phyloP scores from a whole-genome alignment of 2,329 filamentous ascomycete genomes.

The Raffaelea deltoideospora region DNA sequence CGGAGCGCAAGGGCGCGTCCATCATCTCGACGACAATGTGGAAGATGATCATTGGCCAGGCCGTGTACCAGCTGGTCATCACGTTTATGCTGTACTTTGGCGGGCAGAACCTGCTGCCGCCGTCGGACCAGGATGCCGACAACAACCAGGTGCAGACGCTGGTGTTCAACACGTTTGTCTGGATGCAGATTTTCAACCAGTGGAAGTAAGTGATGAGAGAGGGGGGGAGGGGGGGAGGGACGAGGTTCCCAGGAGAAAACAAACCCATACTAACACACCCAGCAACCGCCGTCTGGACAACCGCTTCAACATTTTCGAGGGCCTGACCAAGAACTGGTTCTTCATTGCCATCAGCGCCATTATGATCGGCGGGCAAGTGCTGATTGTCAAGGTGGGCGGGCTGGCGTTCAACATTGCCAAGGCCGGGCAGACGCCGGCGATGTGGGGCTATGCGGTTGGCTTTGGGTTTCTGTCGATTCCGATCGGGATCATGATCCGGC shows the following conservation, averaged over 20 bases:
- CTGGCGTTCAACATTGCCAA: conserved; percentile 58
- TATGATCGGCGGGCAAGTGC: conserved; percentile 78
- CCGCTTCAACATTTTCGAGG: conserved; percentile 89
- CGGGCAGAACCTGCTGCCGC: conserved; percentile 17
- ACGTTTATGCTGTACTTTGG: conserved; percentile 65
- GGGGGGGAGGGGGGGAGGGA: no score
- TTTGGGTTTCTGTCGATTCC: conserved; percentile 76
- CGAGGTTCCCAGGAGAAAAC: no score
- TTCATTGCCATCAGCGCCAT: conserved; percentile 74
- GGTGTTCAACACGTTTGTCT: conserved; percentile 96
- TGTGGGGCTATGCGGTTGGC: conserved; percentile 81
- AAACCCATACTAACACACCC: no score
- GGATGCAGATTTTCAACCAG: conserved; percentile 99
- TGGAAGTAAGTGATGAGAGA: conserved; percentile 63
- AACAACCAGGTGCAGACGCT: conserved; percentile 53
- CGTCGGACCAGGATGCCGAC: conserved; percentile 22
- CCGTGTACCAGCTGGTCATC: conserved; percentile 71
- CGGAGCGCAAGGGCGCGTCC: conserved; percentile 38
- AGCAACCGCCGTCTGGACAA: conserved; percentile 89
- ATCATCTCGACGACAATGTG: conserved; percentile 86
- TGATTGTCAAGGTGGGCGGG: conserved; percentile 82
- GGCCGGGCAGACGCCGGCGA: conserved; percentile 46
- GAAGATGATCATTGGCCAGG: conserved; percentile 97
- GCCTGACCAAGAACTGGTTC: conserved; percentile 70
- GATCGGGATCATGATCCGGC: conserved; percentile 64